A percentile compares a stretch with the other conserved stretches of the same genome.
These are phyloP conservation scores for Torulaspora franciscae DNA, from an alignment of 805 yeast species.

Conservation along the genomic window DNA sequence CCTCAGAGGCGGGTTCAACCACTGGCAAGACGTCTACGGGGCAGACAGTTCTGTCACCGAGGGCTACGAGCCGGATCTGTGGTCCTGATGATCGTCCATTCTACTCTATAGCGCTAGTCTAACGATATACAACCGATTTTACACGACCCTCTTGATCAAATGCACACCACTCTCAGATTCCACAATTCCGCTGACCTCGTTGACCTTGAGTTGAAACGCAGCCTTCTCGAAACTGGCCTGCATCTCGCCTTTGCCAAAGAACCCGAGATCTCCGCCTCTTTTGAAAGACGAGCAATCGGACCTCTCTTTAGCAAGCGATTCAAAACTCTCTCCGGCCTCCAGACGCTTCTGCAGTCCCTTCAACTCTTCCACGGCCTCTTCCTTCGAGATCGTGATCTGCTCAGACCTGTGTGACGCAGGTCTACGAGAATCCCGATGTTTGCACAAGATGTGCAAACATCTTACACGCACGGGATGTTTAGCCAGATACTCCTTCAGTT, in stretches of 20 bases:
- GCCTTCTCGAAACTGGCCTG: constrained; percentile 92
- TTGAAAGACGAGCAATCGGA: constrained; percentile 86
- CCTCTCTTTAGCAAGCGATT: constrained; percentile 71
- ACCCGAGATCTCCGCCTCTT: constrained; percentile 89
- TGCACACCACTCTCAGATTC: constrained; percentile 92
- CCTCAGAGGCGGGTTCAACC: constrained; percentile 76
- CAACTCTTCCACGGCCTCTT: constrained; percentile 70
- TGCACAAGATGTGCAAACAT: constrained; percentile 76
- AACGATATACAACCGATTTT: background rate
- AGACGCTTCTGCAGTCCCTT: constrained; percentile 54
- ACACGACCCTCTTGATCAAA: constrained; percentile 65
- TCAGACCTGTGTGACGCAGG: constrained; percentile 89
- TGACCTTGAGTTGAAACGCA: constrained; percentile 73
- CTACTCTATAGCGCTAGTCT: constrained; percentile 12
- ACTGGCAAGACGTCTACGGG: constrained; percentile 79
- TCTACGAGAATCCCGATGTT: constrained; percentile 77
- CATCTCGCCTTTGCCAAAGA: constrained; percentile 86
- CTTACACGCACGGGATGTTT: constrained; percentile 64
- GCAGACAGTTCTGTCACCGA: constrained; percentile 60
- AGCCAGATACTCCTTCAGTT: constrained; percentile 52
- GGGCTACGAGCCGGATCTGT: constrained; percentile 45
- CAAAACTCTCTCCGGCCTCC: constrained; percentile 43
- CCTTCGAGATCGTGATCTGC: constrained; percentile 70
- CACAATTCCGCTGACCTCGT: constrained; percentile 75
- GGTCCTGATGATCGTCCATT: constrained; percentile 28